phyloP scores from a whole-genome alignment of 179 eudicot species.

The Drosera spatulata region DNA sequence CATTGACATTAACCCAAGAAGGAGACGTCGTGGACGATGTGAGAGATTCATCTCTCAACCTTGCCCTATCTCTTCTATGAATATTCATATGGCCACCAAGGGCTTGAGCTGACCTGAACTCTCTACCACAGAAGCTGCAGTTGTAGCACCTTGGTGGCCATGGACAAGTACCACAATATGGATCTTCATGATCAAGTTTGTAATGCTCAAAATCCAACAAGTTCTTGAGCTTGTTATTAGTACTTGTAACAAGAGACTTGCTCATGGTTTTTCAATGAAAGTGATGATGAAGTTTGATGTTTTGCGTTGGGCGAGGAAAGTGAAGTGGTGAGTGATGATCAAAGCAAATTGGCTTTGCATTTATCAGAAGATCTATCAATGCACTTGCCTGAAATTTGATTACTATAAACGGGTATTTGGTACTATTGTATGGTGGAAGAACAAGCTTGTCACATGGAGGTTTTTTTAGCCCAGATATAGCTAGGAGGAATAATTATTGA shows the following conservation, averaged over 20 bases:
- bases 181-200: background rate
- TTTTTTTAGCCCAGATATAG: background rate
- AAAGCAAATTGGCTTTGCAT: background rate
- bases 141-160: conserved; percentile 61
- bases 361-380: conserved; percentile 1
- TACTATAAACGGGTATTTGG: background rate
- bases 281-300: background rate
- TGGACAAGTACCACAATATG: conserved; percentile 27
- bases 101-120: conserved; percentile 40
- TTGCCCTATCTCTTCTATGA: conserved; percentile 64
- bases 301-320: background rate
- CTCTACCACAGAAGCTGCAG: conserved; percentile 60
- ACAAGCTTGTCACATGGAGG: background rate
- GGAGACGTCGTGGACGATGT: conserved; percentile 4
- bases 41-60: conserved; percentile 18
- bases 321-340: background rate
- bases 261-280: background rate
- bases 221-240: conserved; percentile 18
- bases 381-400: background rate
- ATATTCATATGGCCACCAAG: conserved; percentile 43
- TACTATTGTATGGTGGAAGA: background rate
- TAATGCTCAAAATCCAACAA: conserved; percentile 10
- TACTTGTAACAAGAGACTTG: background rate
- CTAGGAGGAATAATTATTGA: too few species aligned
- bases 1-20: conserved; percentile 7